These are phyloP conservation scores for Apiotrichum veenhuisii DNA, from an alignment of 1,284 basidiomycete genomes.

Conservation along the genomic window DNA sequence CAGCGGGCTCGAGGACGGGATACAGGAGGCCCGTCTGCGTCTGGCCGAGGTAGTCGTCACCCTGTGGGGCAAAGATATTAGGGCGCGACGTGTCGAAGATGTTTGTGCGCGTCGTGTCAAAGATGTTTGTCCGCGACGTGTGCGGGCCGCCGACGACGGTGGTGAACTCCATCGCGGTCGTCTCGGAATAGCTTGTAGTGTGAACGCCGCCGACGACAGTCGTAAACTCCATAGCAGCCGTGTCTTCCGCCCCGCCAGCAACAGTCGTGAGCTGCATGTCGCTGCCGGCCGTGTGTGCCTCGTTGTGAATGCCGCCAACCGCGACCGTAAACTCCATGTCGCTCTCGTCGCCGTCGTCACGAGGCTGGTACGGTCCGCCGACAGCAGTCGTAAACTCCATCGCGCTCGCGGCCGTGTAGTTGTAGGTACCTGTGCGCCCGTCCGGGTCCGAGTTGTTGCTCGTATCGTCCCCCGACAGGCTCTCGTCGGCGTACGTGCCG, in stretches of 20 bases:
- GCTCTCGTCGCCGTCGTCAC: constrained; percentile 18
- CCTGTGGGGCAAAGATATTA: constrained; percentile 5
- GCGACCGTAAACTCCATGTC: constrained; percentile 9
- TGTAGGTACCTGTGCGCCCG: constrained; percentile 7
- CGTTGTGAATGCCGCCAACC: constrained; percentile 6
- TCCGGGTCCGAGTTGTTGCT: constrained; percentile 1
- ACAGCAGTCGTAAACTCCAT: constrained; percentile 45
- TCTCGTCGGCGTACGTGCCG: constrained; percentile 35
- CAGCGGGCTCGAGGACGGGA: neutral
- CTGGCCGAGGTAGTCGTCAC: neutral
- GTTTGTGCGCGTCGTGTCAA: constrained; percentile 1
- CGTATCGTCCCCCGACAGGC: constrained; percentile 20
- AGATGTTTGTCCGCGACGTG: neutral
- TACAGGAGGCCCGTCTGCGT: neutral
- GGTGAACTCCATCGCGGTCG: constrained; percentile 10
- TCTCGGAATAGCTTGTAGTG: neutral
- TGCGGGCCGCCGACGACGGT: constrained; percentile 8
- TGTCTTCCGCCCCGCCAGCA: too few species aligned
- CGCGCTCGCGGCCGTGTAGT: constrained; percentile 8
- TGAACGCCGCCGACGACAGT: constrained; percentile 3
- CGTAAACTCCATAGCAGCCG: constrained; percentile 4
- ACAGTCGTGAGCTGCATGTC: neutral
- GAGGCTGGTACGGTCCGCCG: constrained; percentile 36
- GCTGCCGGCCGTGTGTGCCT: neutral
- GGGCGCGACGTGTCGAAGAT: constrained; percentile 6